Base-by-base conservation (phyloP, 2,329 filamentous ascomycete genomes). In the Sodiomyces alkalinus region DNA sequence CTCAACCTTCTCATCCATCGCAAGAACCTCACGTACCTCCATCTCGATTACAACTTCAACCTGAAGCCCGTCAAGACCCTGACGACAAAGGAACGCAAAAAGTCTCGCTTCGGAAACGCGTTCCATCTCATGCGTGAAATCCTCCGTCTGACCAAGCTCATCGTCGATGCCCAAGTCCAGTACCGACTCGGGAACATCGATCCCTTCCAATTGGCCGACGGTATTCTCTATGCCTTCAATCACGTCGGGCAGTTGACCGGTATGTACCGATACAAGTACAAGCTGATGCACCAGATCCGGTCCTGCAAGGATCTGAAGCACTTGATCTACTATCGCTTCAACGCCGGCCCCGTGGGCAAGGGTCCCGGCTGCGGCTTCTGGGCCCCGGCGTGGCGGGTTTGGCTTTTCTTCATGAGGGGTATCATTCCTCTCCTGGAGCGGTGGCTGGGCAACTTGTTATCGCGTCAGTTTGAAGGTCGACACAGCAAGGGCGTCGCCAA, bases 211-310 rank as follows among this genome's bases (percentile, higher is more conserved):
- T 74, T 98, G 39, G 90, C 90, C 4, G 90, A 98, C 52, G 90
- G 90, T 52, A 98, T 98, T 32, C 64, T 96, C n/a, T 98, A 98
- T 44, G 92, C 90, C 12, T 98, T 98, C 62, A 98, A 98, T 56
- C 90, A 98, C 43, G 90, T 98, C 32, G 90, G 90, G 36, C 92
- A 98, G 54, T 64, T 98, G 36, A 98, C 90, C 11, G 90, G 90
- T 50, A 98, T 98, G 90, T 98, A 98, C 58, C 80, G 90, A 35
- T 98, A 98, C 69, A 98, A 98, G 65, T 98, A 98, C 64, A 98
- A 98, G 65, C 67, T 98, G 32, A 98, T 98, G 90, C 90, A 98
- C 52, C 90, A 98, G 55, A 98, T 98, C 44, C 82, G 90, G 43
- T 92, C 90, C 1, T 98, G 90, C 64, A 98, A 98, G 56, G 90